These are phyloP conservation scores for Pleurotus salmoneostramineus DNA, from an alignment of 768 basidiomycete species.

Conservation along the genomic window DNA sequence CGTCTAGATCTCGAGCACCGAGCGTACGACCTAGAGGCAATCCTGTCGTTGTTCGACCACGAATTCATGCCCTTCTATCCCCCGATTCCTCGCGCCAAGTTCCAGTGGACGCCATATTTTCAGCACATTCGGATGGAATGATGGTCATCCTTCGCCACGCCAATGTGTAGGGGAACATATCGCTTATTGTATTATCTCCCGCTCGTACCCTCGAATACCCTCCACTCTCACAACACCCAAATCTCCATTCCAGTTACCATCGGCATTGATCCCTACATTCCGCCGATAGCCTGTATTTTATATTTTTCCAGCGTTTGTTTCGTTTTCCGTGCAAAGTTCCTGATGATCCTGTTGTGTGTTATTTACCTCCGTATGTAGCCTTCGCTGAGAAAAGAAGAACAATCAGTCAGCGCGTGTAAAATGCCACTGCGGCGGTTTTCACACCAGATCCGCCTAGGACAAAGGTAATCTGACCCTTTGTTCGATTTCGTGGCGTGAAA, in stretches of 20 bases:
- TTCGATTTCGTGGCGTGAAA: too few species aligned
- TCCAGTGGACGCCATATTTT: slow-evolving; percentile 77
- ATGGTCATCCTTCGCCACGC: slow-evolving; percentile 67
- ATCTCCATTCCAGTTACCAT: too few species aligned
- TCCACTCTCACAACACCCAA: too few species aligned
- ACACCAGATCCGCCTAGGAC: background rate
- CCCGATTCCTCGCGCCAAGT: slow-evolving; percentile 31
- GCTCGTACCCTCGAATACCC: too few species aligned
- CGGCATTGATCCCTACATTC: too few species aligned
- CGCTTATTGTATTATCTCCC: too few species aligned
- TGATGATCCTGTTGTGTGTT: slow-evolving; percentile 1
- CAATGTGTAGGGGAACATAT: background rate
- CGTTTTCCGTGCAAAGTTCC: background rate
- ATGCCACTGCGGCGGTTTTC: background rate
- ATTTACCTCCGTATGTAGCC: slow-evolving; percentile 8
- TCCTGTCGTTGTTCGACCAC: slow-evolving; percentile 5
- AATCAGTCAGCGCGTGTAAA: background rate
- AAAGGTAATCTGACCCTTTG: slow-evolving; percentile 1
- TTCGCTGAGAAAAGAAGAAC: slow-evolving; percentile 3
- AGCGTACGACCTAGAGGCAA: slow-evolving; percentile 3
- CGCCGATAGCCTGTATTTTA: too few species aligned
- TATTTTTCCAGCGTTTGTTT: background rate
- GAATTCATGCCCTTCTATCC: slow-evolving; percentile 3
- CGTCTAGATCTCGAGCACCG: slow-evolving; percentile 5
- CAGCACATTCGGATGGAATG: slow-evolving; percentile 81